Evolutionary conservation across 495 filamentous ascomycete genomes (phyloP), one percentile per base, ranked within the genome.

Genomic region (Hypoxylon subgilvum): DNA sequence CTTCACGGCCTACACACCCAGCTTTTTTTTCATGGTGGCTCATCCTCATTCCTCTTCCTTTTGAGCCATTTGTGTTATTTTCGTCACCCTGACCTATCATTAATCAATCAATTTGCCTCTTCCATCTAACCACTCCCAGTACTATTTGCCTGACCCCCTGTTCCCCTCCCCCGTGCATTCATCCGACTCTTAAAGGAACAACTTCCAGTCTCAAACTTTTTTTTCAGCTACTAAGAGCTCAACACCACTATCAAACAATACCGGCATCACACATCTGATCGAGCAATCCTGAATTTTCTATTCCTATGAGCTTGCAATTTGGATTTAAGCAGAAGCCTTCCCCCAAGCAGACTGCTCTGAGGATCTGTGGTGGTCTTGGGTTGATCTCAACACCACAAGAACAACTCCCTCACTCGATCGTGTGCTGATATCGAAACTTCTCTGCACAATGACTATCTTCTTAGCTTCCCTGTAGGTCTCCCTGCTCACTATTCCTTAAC

Each of bases 391-490:
- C 32, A 22, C 55, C 34, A 35, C 42, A 28, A 22, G 16, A 31
- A n/a, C 21, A 43, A 13, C n/a, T 27, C 32, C 10, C 21, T 38
- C 34, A 5, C 8, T 13, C 16, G 17, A 2, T 2, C 5, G 28
- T 34, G 34, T 40, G 21, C 17, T 31, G 23, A 30, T 18, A 57
- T 18, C 23, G 5, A 28, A 2, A 53, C 4, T 2, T 6, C 46
- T 40, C 21, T 23, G 64, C 79, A 84, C 46, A 57, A 91, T 91
- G 89, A 92, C 89, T 5, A 83, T 91, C 72, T 91, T 92, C 67
- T 83, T 93, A 52, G 88, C 83, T 61, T 91, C 89, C n/a, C 78
- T 93, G 89, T 93, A 81, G 80, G 87, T 81, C 5, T 38, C 19
- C 16, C 31, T 40, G 8, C 35, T 43, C 57, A 22, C 27, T 19